Conservation (phyloP, 306 rosid genomes). For the Coriaria nepalensis region DNA sequence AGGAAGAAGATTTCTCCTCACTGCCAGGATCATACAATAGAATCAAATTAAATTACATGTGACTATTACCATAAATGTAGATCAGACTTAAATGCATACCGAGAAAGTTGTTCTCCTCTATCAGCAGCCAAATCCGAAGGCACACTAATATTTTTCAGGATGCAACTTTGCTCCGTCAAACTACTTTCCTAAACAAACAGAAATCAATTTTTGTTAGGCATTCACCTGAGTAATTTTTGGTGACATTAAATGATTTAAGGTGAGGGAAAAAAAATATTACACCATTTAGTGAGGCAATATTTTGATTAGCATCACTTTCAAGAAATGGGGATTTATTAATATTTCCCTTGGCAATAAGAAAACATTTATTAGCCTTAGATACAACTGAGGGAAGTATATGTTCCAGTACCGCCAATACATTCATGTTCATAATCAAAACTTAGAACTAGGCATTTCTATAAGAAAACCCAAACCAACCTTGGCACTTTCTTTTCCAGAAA, state of each 20-base stretch:
- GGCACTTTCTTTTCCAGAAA: conserved; percentile 54
- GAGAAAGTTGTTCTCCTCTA: conserved; percentile 29
- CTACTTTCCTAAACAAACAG: conserved; percentile 39
- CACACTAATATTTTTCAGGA: conserved; percentile 31
- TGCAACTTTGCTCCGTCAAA: conserved; percentile 32
- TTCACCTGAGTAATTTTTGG: too few species aligned
- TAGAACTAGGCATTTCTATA: background rate
- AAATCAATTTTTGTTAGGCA: conserved; percentile 2
- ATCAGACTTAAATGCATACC: conserved; percentile 28
- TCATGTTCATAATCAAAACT: background rate
- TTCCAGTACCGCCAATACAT: background rate
- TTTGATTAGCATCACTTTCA: too few species aligned
- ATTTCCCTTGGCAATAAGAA: too few species aligned
- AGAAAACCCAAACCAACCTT: conserved; percentile 38
- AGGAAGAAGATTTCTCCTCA: conserved; percentile 25
- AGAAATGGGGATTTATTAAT: too few species aligned
- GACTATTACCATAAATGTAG: background rate
- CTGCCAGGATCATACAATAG: conserved; percentile 26
- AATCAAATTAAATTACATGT: conserved; percentile 8
- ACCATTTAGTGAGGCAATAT: background rate
- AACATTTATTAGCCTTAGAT: too few species aligned
- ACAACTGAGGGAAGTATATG: too few species aligned
- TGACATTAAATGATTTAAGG: conserved; percentile 5
- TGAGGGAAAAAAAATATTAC: background rate
- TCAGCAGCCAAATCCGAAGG: conserved; percentile 30